Base-by-base conservation (phyloP, 768 basidiomycete species). In the Suillus subalutaceus region DNA sequence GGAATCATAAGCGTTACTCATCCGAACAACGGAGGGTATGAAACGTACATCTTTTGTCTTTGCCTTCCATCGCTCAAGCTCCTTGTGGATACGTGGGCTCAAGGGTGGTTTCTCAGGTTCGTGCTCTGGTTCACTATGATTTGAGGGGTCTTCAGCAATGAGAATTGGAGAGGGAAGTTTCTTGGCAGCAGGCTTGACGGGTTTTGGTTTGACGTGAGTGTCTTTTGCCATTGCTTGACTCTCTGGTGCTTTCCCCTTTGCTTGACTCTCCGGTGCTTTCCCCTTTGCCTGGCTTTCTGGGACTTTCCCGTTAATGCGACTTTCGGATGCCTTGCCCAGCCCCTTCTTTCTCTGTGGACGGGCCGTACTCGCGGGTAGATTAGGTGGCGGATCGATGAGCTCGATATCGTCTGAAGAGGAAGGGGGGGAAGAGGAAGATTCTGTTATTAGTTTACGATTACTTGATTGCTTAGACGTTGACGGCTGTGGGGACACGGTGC, bases 41-140 rank as follows among this genome's bases (percentile, higher is more conserved):
- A 26, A 43, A 52, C 67, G 16, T 63, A 76, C 77, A 20, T 74
- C 71, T 65, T 68, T 75, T 30, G 69, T 64, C 44, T 74, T 79
- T 43, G 71, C 70, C 65, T 76, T 79, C 76, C 72, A 77, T 35
- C 67, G 65, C 6, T 79, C 74, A 63, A 77, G 55, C 59, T 77
- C 76, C 52, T 68, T 73, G 48, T 62, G 69, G 26, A 60, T 40
- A 60, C 40, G 59, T 30, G 59, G 26, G 41, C 41, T 60, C 40
- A 32, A 10, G 30, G 41, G 41, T 20, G 30, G 18, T 30, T 12
- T 43, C 9, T 30, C 53, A 20, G 16, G 53, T 26, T 55, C 30
- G 4, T 43, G 40, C 41, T 60, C 59, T 12, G 18, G 59, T 16
- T 60, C 59, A 4, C 41, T 60, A 43, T 60, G 40, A 16, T 60